Evolutionary conservation across 73 alveolate species (phyloP).

Genomic region (Paramecium primaurelia): DNA sequence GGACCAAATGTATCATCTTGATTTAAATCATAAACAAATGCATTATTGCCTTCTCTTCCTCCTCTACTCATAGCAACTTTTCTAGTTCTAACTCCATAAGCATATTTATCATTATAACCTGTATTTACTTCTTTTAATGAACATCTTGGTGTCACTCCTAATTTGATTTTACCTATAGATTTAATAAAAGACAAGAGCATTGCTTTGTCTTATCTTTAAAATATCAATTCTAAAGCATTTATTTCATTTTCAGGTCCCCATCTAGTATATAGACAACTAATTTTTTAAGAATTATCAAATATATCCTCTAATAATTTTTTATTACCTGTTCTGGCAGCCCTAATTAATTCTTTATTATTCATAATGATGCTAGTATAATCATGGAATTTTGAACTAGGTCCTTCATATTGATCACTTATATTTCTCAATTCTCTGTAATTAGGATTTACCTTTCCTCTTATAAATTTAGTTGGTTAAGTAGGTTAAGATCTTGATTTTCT

Average conservation of each 20-base stretch:
- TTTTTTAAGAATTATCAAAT: conserved; percentile 58
- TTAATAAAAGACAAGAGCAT: conserved; percentile 73
- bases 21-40: conserved; percentile 86
- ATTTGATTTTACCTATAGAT: conserved; percentile 32
- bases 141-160: conserved; percentile 65
- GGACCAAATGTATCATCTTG: not conserved
- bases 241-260: conserved; percentile 52
- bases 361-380: not conserved
- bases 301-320: conserved; percentile 65
- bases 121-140: conserved; percentile 77
- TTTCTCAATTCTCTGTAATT: not conserved
- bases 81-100: conserved; percentile 90
- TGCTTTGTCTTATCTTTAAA: conserved; percentile 70
- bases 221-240: conserved; percentile 78
- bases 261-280: not conserved
- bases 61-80: conserved; percentile 94
- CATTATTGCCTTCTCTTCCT: conserved; percentile 96
- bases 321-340: conserved; percentile 69
- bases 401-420: not conserved
- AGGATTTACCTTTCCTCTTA: not conserved
- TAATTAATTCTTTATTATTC: conserved; percentile 52
- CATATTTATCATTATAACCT: conserved; percentile 83
- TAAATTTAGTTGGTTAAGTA: not conserved
- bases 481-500: not conserved
- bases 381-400: not conserved